phyloP scores from a whole-genome alignment of 495 filamentous ascomycete genomes.

The Tuber indicum region DNA sequence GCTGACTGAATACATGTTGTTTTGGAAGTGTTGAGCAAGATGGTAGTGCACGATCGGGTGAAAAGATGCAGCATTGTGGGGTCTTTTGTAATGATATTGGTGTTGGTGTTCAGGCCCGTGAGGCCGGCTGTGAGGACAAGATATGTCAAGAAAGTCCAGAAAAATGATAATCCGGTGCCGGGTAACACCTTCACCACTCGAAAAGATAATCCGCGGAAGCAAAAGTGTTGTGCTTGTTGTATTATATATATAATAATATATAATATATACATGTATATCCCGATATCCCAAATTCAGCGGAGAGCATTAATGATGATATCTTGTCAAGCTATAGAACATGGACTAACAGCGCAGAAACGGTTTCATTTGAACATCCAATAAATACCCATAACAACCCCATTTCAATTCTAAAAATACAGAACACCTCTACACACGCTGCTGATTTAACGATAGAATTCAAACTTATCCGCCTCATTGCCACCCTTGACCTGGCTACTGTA shows the following conservation, averaged over 20 bases:
- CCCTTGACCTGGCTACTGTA: constrained; percentile 94
- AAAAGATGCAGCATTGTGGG: constrained; percentile 24
- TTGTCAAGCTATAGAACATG: background rate
- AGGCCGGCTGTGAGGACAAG: background rate
- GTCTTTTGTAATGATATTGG: background rate
- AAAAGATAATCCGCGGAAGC: background rate
- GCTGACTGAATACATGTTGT: constrained; percentile 14
- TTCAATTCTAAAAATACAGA: constrained; percentile 6
- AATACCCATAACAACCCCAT: constrained; percentile 1
- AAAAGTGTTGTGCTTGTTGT: background rate
- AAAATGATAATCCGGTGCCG: constrained; percentile 1
- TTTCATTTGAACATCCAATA: background rate
- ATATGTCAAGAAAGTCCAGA: background rate
- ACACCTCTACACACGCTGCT: background rate
- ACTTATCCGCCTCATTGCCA: constrained; percentile 69
- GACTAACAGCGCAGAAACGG: background rate
- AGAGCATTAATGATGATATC: background rate
- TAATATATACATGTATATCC: background rate
- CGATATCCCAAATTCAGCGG: background rate
- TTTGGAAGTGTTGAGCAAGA: constrained; percentile 12
- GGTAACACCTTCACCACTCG: background rate
- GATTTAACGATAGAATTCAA: constrained; percentile 57
- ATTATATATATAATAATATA: background rate
- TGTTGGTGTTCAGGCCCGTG: background rate
- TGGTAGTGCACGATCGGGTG: constrained; percentile 10